Evolutionary conservation across 371 early-diverging fungal genomes (phyloP), one percentile per base, ranked within the genome.

Genomic region (Haplosporangium sp.): DNA sequence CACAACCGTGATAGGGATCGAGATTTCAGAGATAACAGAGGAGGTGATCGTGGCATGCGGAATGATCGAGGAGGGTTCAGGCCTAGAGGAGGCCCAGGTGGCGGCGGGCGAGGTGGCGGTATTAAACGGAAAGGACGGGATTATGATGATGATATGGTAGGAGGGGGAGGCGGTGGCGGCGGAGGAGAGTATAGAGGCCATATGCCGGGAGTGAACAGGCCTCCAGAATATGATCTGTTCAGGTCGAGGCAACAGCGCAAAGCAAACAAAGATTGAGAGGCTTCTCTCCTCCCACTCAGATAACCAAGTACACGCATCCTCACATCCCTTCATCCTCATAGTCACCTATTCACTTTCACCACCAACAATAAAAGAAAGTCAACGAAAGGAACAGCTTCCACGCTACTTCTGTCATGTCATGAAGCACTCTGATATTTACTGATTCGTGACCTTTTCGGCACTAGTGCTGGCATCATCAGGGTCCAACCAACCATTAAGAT

Each of bases 141-240:
- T 41, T 83, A 82, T 67, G 87, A 89, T 8, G 89, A 89, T 59
- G 86, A 87, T 18, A 82, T 74, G 56, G 67, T 62, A 1, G 66
- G 69, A 47, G 53, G 43, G 13, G 37, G 38, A 6, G 61, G 64
- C 37, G 65, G 62, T 20, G 68, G 65, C 2, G 81, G 76, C 12
- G 71, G 80, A 41, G 69, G 67, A 23, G 69, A 65, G 4, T 62
- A 55, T 36, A 65, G 69, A 36, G 59, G 60, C 23, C 69, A 69
- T 38, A 72, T 74, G 57, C 82, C 82, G 4, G 82, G 82, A 7
- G 80, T 80, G 21, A 90, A 90, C 60, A 83, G 89, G 48, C 89
- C 90, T 50, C 90, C 90, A 45, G 86, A 88, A 52, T 87, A 82
- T 69, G 90, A 90, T 69, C 53, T 88, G 4, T 90, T 87, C 62